Conservation (phyloP, 2,329 filamentous ascomycete species). For the Calonectria ilicicola region DNA sequence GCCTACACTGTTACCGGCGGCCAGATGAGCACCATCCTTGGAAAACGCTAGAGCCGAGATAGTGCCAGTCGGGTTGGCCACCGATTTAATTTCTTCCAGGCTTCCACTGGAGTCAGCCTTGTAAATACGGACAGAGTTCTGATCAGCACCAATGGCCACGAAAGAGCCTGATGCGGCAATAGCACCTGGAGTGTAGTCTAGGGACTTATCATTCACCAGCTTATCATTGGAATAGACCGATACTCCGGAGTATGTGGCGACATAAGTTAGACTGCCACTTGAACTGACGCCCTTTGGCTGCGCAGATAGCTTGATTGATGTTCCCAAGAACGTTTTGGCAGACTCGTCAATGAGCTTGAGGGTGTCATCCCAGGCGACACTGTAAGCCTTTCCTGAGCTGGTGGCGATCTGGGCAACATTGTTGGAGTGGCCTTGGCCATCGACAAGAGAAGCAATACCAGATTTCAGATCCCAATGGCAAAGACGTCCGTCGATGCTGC, state of each 20-base stretch:
- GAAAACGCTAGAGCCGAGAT: slow-evolving; percentile 90
- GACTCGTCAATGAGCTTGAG: slow-evolving; percentile 82
- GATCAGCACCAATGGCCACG: slow-evolving; percentile 81
- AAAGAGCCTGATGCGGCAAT: slow-evolving; percentile 76
- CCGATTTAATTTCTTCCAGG: slow-evolving; percentile 65
- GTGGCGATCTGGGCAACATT: slow-evolving; percentile 83
- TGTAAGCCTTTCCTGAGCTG: slow-evolving; percentile 76
- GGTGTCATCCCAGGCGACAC: slow-evolving; percentile 94
- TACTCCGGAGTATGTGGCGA: slow-evolving; percentile 67
- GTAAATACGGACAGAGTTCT: slow-evolving; percentile 83
- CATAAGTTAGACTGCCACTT: slow-evolving; percentile 62
- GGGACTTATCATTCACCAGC: slow-evolving; percentile 68
- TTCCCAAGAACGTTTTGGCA: slow-evolving; percentile 80
- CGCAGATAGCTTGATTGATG: slow-evolving; percentile 74
- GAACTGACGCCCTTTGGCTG: slow-evolving; percentile 84
- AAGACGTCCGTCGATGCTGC: slow-evolving; percentile 91
- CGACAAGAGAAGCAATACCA: slow-evolving; percentile 77
- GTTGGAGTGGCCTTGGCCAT: slow-evolving; percentile 86
- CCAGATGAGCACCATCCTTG: slow-evolving; percentile 79
- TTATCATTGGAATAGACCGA: slow-evolving; percentile 70
- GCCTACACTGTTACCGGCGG: slow-evolving; percentile 84
- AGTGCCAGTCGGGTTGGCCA: slow-evolving; percentile 76
- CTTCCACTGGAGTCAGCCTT: slow-evolving; percentile 64
- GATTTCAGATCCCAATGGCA: slow-evolving; percentile 83
- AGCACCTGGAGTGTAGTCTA: slow-evolving; percentile 75